A percentile compares a stretch with the other conserved stretches of the same genome.
These are phyloP conservation scores for Allium fistulosum DNA, from an alignment of 106 monocot species.

Conservation along the genomic window DNA sequence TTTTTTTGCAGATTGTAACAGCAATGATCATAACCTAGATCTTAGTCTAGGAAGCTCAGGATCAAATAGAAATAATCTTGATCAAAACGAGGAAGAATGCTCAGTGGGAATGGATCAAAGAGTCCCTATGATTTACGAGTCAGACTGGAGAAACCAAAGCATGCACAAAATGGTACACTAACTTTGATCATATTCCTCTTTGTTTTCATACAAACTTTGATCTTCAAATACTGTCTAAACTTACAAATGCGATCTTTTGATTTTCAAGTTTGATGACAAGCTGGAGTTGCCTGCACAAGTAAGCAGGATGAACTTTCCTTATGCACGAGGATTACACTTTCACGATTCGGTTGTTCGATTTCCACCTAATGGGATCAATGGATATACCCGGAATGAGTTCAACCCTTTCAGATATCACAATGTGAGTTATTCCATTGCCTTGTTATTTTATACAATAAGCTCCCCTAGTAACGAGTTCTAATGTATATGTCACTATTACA, in stretches of 20 bases:
- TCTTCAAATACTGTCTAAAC: not conserved
- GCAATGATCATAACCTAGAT: conserved; percentile 55
- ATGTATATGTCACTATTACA: not conserved
- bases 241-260: not conserved
- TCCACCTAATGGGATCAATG: not conserved
- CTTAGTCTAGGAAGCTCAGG: conserved; percentile 59
- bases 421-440: conserved; percentile 11
- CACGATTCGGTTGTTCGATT: not conserved
- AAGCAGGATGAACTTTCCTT: not conserved
- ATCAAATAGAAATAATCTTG: conserved; percentile 24
- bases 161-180: conserved; percentile 8
- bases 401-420: conserved; percentile 10
- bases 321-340: not conserved
- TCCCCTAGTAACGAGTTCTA: not conserved
- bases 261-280: conserved; percentile 25
- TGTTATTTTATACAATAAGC: not conserved
- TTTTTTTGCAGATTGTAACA: conserved; percentile 17
- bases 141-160: conserved; percentile 20
- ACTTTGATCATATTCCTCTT: not conserved
- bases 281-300: conserved; percentile 17
- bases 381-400: not conserved
- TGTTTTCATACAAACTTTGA: not conserved
- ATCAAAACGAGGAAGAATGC: conserved; percentile 21
- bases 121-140: conserved; percentile 26
- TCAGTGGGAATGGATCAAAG: conserved; percentile 25